A percentile compares a stretch with the other conserved stretches of the same genome.
Conservation (phyloP, 1,284 basidiomycete species). For the Leccinum pallidistipes region DNA sequence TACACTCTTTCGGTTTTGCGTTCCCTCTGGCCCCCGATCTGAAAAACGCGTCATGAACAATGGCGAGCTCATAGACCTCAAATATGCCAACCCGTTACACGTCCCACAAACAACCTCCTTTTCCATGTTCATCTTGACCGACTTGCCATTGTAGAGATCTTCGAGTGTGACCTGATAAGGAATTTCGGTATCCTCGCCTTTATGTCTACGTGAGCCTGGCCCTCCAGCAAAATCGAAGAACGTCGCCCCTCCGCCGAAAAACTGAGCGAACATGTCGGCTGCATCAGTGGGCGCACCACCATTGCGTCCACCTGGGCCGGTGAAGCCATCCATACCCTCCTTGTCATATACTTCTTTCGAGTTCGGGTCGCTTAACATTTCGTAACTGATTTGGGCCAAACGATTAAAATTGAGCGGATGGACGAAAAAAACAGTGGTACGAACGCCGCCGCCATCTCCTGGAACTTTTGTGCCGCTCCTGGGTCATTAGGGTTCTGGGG, state of each 20-base stretch:
- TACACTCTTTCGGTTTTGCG: conserved; percentile 81
- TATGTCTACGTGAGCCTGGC: conserved; percentile 44
- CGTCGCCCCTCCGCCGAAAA: conserved; percentile 64
- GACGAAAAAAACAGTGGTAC: conserved; percentile 32
- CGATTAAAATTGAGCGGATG: conserved; percentile 5
- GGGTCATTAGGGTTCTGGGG: conserved; percentile 77
- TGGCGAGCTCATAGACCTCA: not conserved
- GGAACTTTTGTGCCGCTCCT: conserved; percentile 76
- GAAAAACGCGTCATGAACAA: conserved; percentile 13
- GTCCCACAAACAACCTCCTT: conserved; percentile 77
- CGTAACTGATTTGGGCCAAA: conserved; percentile 57
- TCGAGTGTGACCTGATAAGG: conserved; percentile 87
- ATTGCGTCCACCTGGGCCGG: conserved; percentile 43
- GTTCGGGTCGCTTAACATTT: conserved; percentile 80
- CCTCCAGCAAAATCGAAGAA: conserved; percentile 57
- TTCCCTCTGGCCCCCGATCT: conserved; percentile 81
- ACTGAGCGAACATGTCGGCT: conserved; percentile 75
- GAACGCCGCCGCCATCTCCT: conserved; percentile 85
- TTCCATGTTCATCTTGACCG: conserved; percentile 87
- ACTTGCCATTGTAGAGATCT: conserved; percentile 92
- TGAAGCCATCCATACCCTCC: conserved; percentile 71
- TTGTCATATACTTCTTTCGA: conserved; percentile 80
- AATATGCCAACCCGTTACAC: conserved; percentile 75
- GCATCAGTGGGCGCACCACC: conserved; percentile 63
- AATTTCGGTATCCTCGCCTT: conserved; percentile 74